Base-by-base conservation (phyloP, 1,284 basidiomycete genomes). In the Austroboletus niveus region DNA sequence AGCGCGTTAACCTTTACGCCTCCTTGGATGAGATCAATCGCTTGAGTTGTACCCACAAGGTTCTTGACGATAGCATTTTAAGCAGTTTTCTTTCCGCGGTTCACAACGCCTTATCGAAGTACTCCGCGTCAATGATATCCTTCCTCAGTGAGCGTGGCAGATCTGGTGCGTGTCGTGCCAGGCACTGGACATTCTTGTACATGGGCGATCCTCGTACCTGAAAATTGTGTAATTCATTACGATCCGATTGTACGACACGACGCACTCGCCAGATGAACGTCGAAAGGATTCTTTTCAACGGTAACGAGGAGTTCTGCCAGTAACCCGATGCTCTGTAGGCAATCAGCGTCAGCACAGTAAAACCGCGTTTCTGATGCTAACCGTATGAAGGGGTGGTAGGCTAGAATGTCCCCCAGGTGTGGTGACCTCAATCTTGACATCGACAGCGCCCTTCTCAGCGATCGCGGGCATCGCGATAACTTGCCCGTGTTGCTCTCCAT, bases 1-100 rank as follows among this genome's bases (percentile, higher is more conserved):
- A 84, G 71, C 1, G 81, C 82, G 51, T 84, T 85, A 40, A 74
- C 70, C 67, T 85, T 86, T 45, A 85, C 78, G 5, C 84, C 84
- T 1, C 83, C 84, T 10, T 68, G 60, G 39, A 85, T 72, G 7
- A 86, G 62, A 60, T 84, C 81, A 38, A 81, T 74, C 2, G 84
- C 84, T 59, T 84, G 83, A 1, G 83, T 83, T 1, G 84, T 84
- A 38, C 74, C 72, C 15, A 80, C 60, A 7, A 67, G 64, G 24
- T 35, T 62, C 42, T 54, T 60, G 58, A 71, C 63, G 8, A 51
- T 42, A 29, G 27, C 27, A 7, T 29, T 29, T 29, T 8, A 29
- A 29, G 7, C 27, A 29, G 27, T 8, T 29, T 29, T 3, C 5
- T 29, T 29, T 29, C 27, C 27, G 27, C 27, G 27, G 27, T 1